Percentiles rank a stretch among this genome's conserved stretches.
Evolutionary conservation across 176 grass and related monocot species (phyloP).

Genomic region (Tillandsia fasciculata): DNA sequence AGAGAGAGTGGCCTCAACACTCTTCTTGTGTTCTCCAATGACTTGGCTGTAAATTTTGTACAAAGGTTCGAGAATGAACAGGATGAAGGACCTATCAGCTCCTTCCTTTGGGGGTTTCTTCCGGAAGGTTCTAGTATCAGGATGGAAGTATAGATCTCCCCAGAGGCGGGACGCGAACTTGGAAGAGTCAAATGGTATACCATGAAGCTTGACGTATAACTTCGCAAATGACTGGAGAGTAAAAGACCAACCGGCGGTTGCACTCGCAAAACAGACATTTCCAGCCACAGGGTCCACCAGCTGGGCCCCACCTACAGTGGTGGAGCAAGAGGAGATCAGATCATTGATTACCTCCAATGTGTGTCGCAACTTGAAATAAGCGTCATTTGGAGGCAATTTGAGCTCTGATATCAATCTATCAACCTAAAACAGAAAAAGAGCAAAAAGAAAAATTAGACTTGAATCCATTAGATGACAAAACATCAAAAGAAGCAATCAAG

Average conservation of each 20-base stretch:
- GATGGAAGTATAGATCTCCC: constrained; percentile 92
- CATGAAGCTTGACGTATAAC: constrained; percentile 84
- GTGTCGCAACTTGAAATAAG: constrained; percentile 94
- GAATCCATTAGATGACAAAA: constrained; percentile 14
- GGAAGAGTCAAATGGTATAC: constrained; percentile 71
- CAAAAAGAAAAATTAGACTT: constrained; percentile 12
- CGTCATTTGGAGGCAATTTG: constrained; percentile 89
- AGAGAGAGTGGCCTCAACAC: constrained; percentile 67
- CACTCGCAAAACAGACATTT: constrained; percentile 98
- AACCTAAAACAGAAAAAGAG: constrained; percentile 40
- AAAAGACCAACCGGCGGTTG: constrained; percentile 91
- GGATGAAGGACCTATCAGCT: constrained; percentile 90
- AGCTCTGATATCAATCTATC: constrained; percentile 92
- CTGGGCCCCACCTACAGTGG: constrained; percentile 73
- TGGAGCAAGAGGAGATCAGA: constrained; percentile 85
- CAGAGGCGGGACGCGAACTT: constrained; percentile 89
- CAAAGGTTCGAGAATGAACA: constrained; percentile 86
- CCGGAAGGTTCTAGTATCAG: constrained; percentile 66
- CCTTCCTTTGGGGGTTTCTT: constrained; percentile 94
- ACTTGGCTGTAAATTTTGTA: constrained; percentile 99
- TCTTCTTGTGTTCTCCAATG: constrained; percentile 70
- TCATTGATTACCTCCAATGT: constrained; percentile 87
- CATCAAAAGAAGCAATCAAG: neutral
- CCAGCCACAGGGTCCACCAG: constrained; percentile 74
- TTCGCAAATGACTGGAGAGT: constrained; percentile 92